These are phyloP conservation scores for Tolypocladium ophioglossoides DNA, from an alignment of 2,329 filamentous ascomycete species.

Conservation along the genomic window DNA sequence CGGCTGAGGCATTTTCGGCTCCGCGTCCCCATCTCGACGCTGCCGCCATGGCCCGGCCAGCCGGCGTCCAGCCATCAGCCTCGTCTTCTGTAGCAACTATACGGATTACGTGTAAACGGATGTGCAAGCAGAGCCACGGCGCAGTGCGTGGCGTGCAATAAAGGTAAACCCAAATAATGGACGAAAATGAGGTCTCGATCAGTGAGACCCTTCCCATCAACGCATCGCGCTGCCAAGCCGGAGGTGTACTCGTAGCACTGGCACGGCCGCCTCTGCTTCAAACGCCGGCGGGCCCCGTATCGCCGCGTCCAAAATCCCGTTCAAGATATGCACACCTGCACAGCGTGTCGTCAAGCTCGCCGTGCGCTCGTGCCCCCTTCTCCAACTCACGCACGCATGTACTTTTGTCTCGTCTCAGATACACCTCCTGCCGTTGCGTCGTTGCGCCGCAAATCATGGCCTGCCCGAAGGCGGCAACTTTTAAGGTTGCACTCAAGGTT, in stretches of 20 bases:
- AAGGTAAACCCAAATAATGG: neutral
- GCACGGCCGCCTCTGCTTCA: neutral
- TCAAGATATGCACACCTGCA: neutral
- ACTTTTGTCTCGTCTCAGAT: neutral
- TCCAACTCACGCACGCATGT: neutral
- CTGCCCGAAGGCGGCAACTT: conserved; percentile 1
- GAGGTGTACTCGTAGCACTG: neutral
- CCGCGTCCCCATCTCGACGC: neutral
- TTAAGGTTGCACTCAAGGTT: conserved; percentile 13
- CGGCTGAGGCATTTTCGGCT: conserved; percentile 9
- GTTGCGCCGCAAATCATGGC: neutral
- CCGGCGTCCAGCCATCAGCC: neutral
- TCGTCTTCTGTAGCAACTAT: too few relatives aligned
- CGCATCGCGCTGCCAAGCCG: neutral
- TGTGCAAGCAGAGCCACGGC: neutral
- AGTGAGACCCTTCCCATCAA: neutral
- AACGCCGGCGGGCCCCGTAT: neutral
- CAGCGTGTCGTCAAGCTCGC: neutral
- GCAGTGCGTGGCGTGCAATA: neutral
- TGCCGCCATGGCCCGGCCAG: neutral
- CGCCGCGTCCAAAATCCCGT: neutral
- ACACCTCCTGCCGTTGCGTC: neutral
- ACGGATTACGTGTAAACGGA: too few relatives aligned
- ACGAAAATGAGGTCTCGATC: neutral
- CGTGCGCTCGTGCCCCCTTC: neutral